Percentiles rank a stretch among this genome's conserved stretches.
These are phyloP conservation scores for Teratosphaeria zuluensis DNA, from an alignment of 2,329 filamentous ascomycete genomes.

Conservation along the genomic window DNA sequence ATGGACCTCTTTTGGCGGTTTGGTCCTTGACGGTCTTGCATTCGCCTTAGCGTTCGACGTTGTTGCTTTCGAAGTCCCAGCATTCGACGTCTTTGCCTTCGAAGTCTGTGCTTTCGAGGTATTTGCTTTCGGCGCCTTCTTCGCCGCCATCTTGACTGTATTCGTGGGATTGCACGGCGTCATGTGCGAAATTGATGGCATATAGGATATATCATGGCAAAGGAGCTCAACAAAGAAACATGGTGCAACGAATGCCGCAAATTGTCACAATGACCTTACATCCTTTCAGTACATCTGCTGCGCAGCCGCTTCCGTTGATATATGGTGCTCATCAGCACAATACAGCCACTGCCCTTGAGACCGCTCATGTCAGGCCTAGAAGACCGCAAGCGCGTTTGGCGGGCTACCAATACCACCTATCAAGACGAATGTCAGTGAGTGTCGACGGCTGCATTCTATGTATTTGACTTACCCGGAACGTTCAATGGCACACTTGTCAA, in stretches of 20 bases:
- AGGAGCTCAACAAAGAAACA: background rate
- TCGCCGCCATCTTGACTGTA: background rate
- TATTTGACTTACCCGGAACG: slow-evolving; percentile 23
- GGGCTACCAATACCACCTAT: slow-evolving; percentile 17
- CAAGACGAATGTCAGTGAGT: background rate
- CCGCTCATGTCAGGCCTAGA: slow-evolving; percentile 11
- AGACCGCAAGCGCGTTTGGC: slow-evolving; percentile 26
- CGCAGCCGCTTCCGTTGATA: background rate
- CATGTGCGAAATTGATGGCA: background rate
- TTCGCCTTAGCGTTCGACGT: background rate
- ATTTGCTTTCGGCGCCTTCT: background rate
- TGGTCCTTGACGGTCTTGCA: background rate
- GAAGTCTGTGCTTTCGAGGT: background rate
- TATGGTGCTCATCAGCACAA: background rate
- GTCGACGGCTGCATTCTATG: no score
- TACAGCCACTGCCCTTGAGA: background rate
- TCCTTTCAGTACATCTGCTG: background rate
- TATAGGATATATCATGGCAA: background rate
- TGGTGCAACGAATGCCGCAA: background rate
- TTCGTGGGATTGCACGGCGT: background rate
- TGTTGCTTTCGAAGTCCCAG: background rate
- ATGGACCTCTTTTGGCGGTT: background rate
- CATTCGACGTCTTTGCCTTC: background rate
- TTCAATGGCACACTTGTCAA: slow-evolving; percentile 36
- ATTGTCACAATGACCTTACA: background rate